Evolutionary conservation across 192 early-diverging fungal genomes (phyloP), one percentile per base, ranked within the genome.

Genomic region (Umbelopsis isabellina): DNA sequence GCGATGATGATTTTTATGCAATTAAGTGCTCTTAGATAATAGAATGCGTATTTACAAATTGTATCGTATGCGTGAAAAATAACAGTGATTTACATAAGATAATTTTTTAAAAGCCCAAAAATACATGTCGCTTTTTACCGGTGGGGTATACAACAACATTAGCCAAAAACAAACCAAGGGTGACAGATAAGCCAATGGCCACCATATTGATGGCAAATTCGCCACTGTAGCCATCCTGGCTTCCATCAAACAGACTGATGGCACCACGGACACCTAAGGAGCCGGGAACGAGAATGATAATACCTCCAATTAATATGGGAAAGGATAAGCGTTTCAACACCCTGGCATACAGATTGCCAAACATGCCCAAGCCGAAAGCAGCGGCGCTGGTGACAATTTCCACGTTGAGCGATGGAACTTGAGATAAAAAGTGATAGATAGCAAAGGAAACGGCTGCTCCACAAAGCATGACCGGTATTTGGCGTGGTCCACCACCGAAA

Each of bases 221-320:
- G 13, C 79, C 75, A 13, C 75, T 80, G 49, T 52, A 49, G 10
- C 18, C 49, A 27, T 27, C 33, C 20, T 58, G 25, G 11, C 66
- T 65, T 1, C 71, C 76, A 49, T 75, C 74, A 30, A 73, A 78
- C 49, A 78, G 35, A 21, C 49, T 51, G 47, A 78, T 66, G 20
- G 71, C 79, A 33, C 79, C 72, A 23, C 65, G 61, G 1, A 80
- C 79, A 67, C 79, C 72, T n/a, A 95, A 75, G 73, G 85, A 88
- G 50, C 94, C 94, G 7, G 94, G 95, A 0, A 94, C 93, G 72
- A 95, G 80, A 45, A 95, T 77, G 49, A 92, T 76, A 7, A 96
- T 91, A 25, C 94, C 94, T 53, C 89, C 88, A 33, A 96, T 77
- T 45, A 96, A 87, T 13, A 92, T 91, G 37, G 89, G 92, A 75